These are phyloP conservation scores for Chrysanthemum lavandulifolium DNA, from an alignment of 129 eudicot genomes.

Conservation along the genomic window DNA sequence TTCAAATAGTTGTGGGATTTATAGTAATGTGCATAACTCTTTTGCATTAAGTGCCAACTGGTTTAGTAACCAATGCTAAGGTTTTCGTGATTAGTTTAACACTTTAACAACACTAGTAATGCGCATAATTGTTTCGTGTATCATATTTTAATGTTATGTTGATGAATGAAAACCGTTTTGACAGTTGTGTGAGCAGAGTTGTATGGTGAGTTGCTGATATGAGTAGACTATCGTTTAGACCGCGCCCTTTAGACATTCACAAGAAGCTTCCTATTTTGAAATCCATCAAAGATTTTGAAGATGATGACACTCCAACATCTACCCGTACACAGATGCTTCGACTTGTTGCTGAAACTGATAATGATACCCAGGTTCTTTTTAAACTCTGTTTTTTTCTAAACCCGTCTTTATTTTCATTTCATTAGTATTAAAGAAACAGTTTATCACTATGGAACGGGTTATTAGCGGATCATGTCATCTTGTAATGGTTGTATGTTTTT, in stretches of 20 bases:
- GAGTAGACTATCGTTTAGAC: constrained; percentile 89
- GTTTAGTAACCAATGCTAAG: constrained; percentile 4
- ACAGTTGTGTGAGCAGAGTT: constrained; percentile 13
- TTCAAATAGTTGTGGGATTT: neutral
- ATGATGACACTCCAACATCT: constrained; percentile 78
- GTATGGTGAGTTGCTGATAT: constrained; percentile 44
- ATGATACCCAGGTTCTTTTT: constrained; percentile 51
- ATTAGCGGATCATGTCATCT: too few relatives aligned
- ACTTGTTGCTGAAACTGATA: constrained; percentile 74
- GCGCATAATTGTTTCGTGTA: too few relatives aligned
- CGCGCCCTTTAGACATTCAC: constrained; percentile 89
- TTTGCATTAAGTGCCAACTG: neutral
- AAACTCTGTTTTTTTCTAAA: neutral
- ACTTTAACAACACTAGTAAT: neutral
- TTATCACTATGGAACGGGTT: too few relatives aligned
- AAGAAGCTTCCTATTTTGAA: constrained; percentile 91
- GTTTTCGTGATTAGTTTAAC: neutral
- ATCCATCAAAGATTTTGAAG: constrained; percentile 83
- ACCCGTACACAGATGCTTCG: constrained; percentile 86
- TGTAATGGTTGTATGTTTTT: too few relatives aligned
- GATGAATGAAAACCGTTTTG: too few relatives aligned
- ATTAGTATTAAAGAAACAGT: neutral
- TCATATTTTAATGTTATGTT: too few relatives aligned
- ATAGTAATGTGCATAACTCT: neutral
- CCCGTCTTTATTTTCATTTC: neutral